A percentile compares a stretch with the other conserved stretches of the same genome.
phyloP scores from a whole-genome alignment of 2,329 filamentous ascomycete species.

The Arthrobotrys conoides region DNA sequence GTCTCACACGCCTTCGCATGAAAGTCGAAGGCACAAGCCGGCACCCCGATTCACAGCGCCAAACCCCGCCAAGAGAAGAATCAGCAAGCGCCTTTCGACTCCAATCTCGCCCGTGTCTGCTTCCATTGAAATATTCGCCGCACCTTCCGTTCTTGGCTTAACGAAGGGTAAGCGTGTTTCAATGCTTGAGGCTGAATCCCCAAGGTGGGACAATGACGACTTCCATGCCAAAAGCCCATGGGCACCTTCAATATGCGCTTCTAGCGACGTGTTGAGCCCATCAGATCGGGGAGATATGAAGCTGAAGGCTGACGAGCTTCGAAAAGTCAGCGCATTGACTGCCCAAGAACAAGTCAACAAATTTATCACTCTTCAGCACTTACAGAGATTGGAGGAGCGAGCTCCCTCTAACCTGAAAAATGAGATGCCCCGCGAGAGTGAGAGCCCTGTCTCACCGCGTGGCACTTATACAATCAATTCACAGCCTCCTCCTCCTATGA shows the following conservation, averaged over 20 bases:
- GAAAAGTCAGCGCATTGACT: constrained; percentile 79
- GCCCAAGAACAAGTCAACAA: constrained; percentile 94
- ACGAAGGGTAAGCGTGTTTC: constrained; percentile 45
- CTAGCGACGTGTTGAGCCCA: constrained; percentile 88
- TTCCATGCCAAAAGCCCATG: constrained; percentile 36
- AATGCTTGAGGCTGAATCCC: constrained; percentile 56
- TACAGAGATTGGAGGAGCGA: constrained; percentile 68
- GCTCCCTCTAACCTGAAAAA: constrained; percentile 58
- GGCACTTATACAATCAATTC: constrained; percentile 39
- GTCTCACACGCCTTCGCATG: constrained; percentile 42
- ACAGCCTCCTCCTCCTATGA: constrained; percentile 45
- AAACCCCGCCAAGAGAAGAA: constrained; percentile 48
- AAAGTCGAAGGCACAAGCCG: constrained; percentile 45
- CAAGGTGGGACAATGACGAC: constrained; percentile 58
- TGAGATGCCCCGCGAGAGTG: constrained; percentile 37
- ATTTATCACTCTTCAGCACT: constrained; percentile 87
- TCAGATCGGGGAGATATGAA: constrained; percentile 69
- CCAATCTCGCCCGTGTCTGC: constrained; percentile 56
- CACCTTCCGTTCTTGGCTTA: constrained; percentile 51
- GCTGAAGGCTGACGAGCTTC: constrained; percentile 81
- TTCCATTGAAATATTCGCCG: constrained; percentile 58
- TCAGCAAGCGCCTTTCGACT: constrained; percentile 57
- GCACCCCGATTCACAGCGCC: constrained; percentile 49
- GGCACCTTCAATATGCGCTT: constrained; percentile 86
- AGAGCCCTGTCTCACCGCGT: constrained; percentile 57